Percentiles rank a stretch among this genome's conserved stretches.
Conservation (phyloP, 139 green algal species). For the Cymbomonas tetramitiformis region DNA sequence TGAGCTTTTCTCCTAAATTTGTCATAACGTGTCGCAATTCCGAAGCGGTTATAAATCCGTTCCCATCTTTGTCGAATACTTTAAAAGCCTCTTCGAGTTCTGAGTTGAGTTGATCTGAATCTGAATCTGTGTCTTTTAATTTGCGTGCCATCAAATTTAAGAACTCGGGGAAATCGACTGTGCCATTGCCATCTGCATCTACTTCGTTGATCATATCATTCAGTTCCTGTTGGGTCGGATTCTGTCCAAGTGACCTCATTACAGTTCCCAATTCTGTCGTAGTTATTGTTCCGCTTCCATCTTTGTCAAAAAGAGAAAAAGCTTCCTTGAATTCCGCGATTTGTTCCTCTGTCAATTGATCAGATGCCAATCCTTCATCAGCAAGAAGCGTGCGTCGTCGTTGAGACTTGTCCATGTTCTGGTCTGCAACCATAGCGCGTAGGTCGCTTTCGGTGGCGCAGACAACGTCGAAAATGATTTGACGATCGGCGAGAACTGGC, state of each 20-base stretch:
- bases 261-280: constrained; percentile 33
- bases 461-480: no score
- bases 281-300: constrained; percentile 48
- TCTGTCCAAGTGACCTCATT: constrained; percentile 34
- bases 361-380: no score
- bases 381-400: no score
- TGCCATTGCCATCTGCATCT: constrained; percentile 30
- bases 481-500: no score
- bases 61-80: constrained; percentile 94
- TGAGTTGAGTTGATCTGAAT: no score
- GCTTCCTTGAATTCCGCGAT: constrained; percentile 66
- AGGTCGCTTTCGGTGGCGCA: no score
- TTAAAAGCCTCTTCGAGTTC: constrained; percentile 90
- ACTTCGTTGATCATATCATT: constrained; percentile 28
- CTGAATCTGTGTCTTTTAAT: constrained; percentile 36
- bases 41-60: constrained; percentile 81
- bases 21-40: constrained; percentile 89
- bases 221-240: constrained; percentile 33
- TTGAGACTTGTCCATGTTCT: no score
- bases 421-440: no score
- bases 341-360: constrained; percentile 42
- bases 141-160: constrained; percentile 25
- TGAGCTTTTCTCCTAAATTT: constrained; percentile 79
- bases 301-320: constrained; percentile 71
- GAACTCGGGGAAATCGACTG: constrained; percentile 34